phyloP scores from a whole-genome alignment of 1,284 basidiomycete genomes.

The Phenoliferia sp. region DNA sequence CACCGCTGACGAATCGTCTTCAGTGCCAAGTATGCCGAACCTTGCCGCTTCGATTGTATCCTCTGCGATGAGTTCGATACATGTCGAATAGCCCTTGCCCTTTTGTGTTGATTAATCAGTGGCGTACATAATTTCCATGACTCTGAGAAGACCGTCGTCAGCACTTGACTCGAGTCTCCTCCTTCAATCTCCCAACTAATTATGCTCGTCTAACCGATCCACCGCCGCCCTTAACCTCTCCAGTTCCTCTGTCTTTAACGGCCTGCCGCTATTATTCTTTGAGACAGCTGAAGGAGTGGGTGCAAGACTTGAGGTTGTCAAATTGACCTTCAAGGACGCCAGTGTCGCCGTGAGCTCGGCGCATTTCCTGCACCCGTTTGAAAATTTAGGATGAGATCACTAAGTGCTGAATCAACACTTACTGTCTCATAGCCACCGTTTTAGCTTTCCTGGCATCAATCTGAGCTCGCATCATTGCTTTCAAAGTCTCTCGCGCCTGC shows the following conservation, averaged over 20 bases:
- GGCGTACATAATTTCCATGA: not conserved
- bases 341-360: conserved; percentile 3
- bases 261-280: not conserved
- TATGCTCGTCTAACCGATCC: not conserved
- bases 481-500: conserved; percentile 40
- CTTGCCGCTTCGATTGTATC: too few species aligned
- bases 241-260: not conserved
- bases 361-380: conserved; percentile 6
- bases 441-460: conserved; percentile 34
- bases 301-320: not conserved
- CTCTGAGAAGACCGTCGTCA: not conserved
- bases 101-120: not conserved
- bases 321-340: not conserved
- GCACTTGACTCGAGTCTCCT: not conserved
- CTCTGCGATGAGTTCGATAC: too few species aligned
- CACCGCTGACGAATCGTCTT: too few species aligned
- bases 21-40: too few species aligned
- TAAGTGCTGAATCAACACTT: not conserved
- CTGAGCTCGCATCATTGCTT: conserved; percentile 37
- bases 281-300: not conserved
- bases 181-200: not conserved
- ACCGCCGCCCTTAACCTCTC: not conserved
- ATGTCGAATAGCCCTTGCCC: not conserved
- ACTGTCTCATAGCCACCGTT: conserved; percentile 30
- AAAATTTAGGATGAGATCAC: not conserved